Evolutionary conservation across 306 rosid species (phyloP), one percentile per base, ranked within the genome.

Genomic region (Acacia melanoxylon): DNA sequence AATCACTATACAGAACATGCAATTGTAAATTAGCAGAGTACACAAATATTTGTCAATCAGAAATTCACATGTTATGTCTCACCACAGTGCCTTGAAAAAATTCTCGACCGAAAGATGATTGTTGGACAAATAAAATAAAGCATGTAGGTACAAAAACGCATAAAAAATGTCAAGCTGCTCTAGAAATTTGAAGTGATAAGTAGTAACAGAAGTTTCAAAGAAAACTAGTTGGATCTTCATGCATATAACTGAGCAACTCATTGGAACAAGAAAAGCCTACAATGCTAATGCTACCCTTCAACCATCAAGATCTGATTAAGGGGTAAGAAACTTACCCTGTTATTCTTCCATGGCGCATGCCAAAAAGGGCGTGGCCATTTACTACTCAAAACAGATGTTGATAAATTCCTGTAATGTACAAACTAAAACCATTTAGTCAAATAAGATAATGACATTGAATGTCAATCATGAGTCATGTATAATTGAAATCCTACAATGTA

Each of bases 351-450:
- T 24, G 98, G 99, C 2, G 98, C 91, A 89, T 88, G 99, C 99
- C 99, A 95, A 65, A 81, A 84, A 37, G 99, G 99, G 62, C 97
- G 98, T 58, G 99, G 99, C 99, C 99, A 95, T 91, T 86, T 95
- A 83, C 98, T 93, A 93, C 91, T 88, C 99, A 95, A 51, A 83
- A 97, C 99, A 61, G 99, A 86, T 42, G 98, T 95, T 1, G 98
- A 92, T 16, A 88, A 87, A 75, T 87, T 87, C 91, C 97, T 95
- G 85, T 46, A 78, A 67, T 33, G 68, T 37, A 86, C 67, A 84
- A 82, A 88, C 49, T 40, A 62, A 76, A 66, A 80, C 42, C 40
- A 31, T 46, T 82, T 79, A 85, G 78, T 13, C 51, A 86, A 69
- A 73, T 12, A 31, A 31, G 35, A 31, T 31, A 27, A 72, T 24